Conservation (phyloP, 139 green algal species). For the Micromonas commoda region DNA sequence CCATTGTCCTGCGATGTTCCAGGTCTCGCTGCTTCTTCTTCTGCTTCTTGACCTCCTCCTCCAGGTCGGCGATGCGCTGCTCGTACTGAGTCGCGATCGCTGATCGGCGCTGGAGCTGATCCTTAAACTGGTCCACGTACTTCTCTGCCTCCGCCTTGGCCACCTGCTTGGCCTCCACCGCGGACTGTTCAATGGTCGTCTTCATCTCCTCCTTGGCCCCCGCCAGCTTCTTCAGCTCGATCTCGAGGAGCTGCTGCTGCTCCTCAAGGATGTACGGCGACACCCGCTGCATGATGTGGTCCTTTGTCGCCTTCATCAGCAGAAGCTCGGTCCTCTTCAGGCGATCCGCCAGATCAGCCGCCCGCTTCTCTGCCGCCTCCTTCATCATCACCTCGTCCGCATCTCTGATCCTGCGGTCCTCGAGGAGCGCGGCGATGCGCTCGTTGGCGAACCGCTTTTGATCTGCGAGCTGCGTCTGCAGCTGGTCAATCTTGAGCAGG, state of each 20-base stretch:
- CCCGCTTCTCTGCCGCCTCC: conserved; percentile 15
- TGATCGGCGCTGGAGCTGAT: conserved; percentile 39
- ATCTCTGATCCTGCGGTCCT: conserved; percentile 66
- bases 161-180: neutral
- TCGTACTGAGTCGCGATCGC: conserved; percentile 53
- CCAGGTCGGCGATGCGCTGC: conserved; percentile 51
- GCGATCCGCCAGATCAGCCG: conserved; percentile 45
- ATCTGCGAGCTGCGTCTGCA: conserved; percentile 65
- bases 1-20: conserved; percentile 45
- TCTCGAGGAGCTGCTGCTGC: neutral
- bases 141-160: conserved; percentile 35
- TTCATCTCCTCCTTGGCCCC: neutral
- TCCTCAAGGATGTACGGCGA: neutral
- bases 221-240: neutral
- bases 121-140: conserved; percentile 42
- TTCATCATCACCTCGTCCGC: conserved; percentile 56
- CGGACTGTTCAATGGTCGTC: neutral
- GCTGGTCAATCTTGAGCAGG: conserved; percentile 64
- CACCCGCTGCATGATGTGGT: conserved; percentile 56
- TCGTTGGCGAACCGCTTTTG: conserved; percentile 68
- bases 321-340: conserved; percentile 60
- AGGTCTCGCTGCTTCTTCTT: conserved; percentile 15
- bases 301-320: conserved; percentile 60
- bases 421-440: conserved; percentile 61
- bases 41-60: conserved; percentile 29